These are phyloP conservation scores for Haplosporangium gracile DNA, from an alignment of 192 early-diverging fungal species.

Conservation along the genomic window DNA sequence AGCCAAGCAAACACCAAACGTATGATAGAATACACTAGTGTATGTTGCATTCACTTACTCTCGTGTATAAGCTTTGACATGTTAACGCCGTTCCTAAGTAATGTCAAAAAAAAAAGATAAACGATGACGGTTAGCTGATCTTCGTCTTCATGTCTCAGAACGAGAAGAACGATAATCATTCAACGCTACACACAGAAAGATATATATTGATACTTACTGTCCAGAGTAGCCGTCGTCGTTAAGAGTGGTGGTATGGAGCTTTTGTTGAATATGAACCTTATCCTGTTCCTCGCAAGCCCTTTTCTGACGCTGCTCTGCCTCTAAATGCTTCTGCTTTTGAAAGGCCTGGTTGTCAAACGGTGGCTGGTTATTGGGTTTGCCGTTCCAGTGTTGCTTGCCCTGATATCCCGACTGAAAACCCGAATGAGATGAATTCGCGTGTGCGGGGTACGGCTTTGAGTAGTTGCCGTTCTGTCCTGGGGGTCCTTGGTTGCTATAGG, in stretches of 20 bases:
- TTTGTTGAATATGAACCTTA: conserved; percentile 7
- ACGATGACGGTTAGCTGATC: not conserved
- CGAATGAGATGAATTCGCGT: conserved; percentile 17
- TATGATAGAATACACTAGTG: not conserved
- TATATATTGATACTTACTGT: not conserved
- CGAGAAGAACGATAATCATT: not conserved
- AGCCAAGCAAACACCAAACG: not conserved
- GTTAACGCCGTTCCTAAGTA: not conserved
- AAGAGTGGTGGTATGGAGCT: conserved; percentile 13
- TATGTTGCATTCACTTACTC: conserved; percentile 15
- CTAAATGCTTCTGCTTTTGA: conserved; percentile 50
- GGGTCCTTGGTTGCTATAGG: conserved; percentile 32
- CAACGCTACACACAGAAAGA: not conserved
- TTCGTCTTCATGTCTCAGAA: not conserved
- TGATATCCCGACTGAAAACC: conserved; percentile 13
- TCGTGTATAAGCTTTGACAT: conserved; percentile 20
- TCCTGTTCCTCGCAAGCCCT: conserved; percentile 1
- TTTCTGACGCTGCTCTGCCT: conserved; percentile 25
- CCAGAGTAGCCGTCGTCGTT: conserved; percentile 7
- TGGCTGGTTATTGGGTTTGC: conserved; percentile 12
- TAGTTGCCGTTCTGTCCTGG: conserved; percentile 6
- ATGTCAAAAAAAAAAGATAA: not conserved
- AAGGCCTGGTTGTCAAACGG: conserved; percentile 50
- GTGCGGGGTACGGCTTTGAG: conserved; percentile 2
- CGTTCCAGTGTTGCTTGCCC: conserved; percentile 9